phyloP scores from a whole-genome alignment of 2,329 filamentous ascomycete genomes.

The Fusarium bulbicola region DNA sequence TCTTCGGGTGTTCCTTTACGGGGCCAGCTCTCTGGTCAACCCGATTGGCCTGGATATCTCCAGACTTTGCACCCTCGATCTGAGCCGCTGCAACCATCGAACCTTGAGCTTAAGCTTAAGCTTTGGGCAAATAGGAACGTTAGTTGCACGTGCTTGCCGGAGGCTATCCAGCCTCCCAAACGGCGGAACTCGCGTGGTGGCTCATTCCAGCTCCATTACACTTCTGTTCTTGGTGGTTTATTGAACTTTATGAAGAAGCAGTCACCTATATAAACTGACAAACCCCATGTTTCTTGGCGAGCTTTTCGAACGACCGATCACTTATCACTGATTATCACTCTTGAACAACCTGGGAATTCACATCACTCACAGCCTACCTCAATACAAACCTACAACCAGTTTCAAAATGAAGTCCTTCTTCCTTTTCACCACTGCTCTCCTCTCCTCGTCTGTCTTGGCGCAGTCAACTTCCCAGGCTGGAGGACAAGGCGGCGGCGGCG shows the following conservation, averaged over 20 bases:
- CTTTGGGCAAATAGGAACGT: neutral
- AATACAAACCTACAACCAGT: too few relatives aligned
- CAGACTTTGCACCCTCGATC: neutral
- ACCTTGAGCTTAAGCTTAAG: conserved; percentile 1
- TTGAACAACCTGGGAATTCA: too few relatives aligned
- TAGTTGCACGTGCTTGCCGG: neutral
- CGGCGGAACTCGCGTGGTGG: neutral
- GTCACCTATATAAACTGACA: neutral
- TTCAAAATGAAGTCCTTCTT: conserved; percentile 13
- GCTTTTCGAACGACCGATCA: neutral
- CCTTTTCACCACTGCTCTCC: neutral
- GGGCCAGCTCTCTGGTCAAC: neutral
- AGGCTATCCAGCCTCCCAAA: neutral
- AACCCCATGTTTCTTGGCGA: neutral
- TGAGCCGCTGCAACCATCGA: neutral
- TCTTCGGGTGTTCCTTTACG: neutral
- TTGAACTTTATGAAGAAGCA: neutral
- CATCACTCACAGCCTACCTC: neutral
- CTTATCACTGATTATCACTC: neutral
- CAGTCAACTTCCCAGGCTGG: neutral
- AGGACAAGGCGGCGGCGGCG: neutral
- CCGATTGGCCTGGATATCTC: neutral
- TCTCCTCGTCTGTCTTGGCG: conserved; percentile 1
- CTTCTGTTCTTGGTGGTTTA: too few relatives aligned
- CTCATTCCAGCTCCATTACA: neutral